Base-by-base conservation (phyloP, 2,329 filamentous ascomycete genomes). In the Trichoderma sp. region DNA sequence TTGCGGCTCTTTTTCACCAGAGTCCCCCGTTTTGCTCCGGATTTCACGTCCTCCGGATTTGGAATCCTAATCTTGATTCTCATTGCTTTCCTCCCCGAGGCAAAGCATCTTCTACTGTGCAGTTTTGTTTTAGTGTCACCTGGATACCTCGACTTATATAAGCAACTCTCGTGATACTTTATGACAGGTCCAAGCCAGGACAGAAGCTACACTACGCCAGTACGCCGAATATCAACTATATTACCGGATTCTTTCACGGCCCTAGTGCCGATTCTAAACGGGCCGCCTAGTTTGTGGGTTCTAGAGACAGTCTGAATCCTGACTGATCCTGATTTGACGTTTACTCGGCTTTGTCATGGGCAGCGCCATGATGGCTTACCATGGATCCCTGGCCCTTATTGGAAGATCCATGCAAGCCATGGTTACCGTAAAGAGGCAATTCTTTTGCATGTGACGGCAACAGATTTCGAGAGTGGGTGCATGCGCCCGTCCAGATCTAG, bases 371-470 rank as follows among this genome's bases (percentile, higher is more conserved):
- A 29, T 16, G 41, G 29, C 38, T 29, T 56, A 45, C 60, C n/a
- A 18, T 31, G 38, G 38, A 53, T 50, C 60, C 60, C 63, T n/a
- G 24, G 21, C 21, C 60, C 45, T 73, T 53, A 73, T 73, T 73
- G 60, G 71, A 73, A 65, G 41, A 56, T 38, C 29, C 14, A 14
- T 33, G 29, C 41, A 45, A 29, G 41, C 71, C 60, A 65, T 38
- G 41, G 14, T 65, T 56, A 12, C 71, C 60, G 41, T 31, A 65
- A 65, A 65, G 27, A 45, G 60, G 21, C 71, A 65, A 12, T 38
- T 41, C 31, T 6, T 73, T 53, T 53, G 71, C 71, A 73, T 65
- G 71, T 73, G 60, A 73, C 41, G 59, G 41, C 41, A 65, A 64
- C 21, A n/a, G 35, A 31, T 73, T 56, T 56, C 35, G 29, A n/a